Evolutionary conservation across 441 rosid species (phyloP).

Genomic region (Macaranga tanarius): DNA sequence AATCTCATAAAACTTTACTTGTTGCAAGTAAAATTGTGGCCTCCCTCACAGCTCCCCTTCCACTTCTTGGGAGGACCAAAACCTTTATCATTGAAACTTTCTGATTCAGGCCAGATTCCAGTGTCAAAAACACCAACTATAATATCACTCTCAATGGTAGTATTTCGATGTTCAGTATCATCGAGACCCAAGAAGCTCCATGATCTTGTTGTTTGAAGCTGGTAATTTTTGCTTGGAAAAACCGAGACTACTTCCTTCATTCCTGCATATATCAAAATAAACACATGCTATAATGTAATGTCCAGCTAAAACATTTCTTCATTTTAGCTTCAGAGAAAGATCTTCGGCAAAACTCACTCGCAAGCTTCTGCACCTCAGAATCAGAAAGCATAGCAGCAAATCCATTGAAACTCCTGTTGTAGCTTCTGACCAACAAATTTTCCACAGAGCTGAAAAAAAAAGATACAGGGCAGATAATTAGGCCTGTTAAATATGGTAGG

Average conservation of each 20-base stretch:
- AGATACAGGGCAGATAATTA: neutral
- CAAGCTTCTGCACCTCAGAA: slow-evolving; percentile 31
- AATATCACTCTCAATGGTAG: slow-evolving; percentile 29
- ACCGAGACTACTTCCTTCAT: slow-evolving; percentile 44
- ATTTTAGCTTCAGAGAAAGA: neutral
- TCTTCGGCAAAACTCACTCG: slow-evolving; percentile 17
- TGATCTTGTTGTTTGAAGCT: slow-evolving; percentile 52
- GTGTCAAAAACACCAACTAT: slow-evolving; percentile 41
- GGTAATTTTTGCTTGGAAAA: slow-evolving; percentile 40
- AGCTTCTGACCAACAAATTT: slow-evolving; percentile 47
- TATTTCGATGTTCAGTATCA: slow-evolving; percentile 13
- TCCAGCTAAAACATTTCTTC: neutral
- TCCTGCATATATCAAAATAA: slow-evolving; percentile 22
- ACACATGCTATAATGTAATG: neutral
- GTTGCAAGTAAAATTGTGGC: slow-evolving; percentile 52
- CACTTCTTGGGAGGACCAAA: slow-evolving; percentile 53
- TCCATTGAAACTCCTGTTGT: slow-evolving; percentile 52
- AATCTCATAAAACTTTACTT: slow-evolving; percentile 31
- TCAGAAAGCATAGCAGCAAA: slow-evolving; percentile 48
- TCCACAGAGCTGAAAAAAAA: slow-evolving; percentile 24
- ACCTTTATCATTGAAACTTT: slow-evolving; percentile 43
- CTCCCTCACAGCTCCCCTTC: slow-evolving; percentile 54
- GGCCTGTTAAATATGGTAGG: neutral
- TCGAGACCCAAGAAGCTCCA: slow-evolving; percentile 55
- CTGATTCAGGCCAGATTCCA: slow-evolving; percentile 47